phyloP scores from a whole-genome alignment of 768 basidiomycete species.

The Gloeopeniophorella convolvens region DNA sequence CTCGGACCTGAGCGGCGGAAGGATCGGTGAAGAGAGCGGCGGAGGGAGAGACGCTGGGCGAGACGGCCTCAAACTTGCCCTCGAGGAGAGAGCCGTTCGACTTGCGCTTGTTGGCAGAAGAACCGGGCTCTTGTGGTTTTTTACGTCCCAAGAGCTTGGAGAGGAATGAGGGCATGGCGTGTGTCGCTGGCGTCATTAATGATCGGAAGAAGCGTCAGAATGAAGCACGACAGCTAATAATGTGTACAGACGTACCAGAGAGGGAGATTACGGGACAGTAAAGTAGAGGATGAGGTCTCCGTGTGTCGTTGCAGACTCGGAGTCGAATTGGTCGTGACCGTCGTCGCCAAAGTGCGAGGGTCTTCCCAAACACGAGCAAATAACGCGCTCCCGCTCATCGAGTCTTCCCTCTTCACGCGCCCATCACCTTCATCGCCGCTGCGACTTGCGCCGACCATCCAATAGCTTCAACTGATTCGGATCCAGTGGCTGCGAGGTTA shows the following conservation, averaged over 20 bases:
- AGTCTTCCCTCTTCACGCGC: too few species aligned
- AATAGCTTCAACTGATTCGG: too few species aligned
- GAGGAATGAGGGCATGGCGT: constrained; percentile 57
- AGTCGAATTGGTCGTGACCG: constrained; percentile 2
- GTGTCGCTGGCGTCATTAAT: constrained; percentile 1
- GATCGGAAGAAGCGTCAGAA: constrained; percentile 2
- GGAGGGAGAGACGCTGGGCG: constrained; percentile 38
- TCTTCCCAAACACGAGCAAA: constrained; percentile 10
- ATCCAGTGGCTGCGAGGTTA: too few species aligned
- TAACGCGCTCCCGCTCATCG: constrained; percentile 12
- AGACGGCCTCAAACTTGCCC: constrained; percentile 69
- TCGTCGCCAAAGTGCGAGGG: background rate
- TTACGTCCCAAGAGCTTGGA: constrained; percentile 75
- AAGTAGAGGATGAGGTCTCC: background rate
- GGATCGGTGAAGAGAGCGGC: constrained; percentile 25
- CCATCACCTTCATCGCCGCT: too few species aligned
- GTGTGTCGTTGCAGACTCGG: background rate
- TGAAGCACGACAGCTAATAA: background rate
- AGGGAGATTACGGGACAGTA: background rate
- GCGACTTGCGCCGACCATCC: too few species aligned
- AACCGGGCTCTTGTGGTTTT: constrained; percentile 48
- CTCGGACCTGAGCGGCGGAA: constrained; percentile 29
- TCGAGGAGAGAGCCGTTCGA: constrained; percentile 50
- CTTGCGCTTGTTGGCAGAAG: constrained; percentile 32
- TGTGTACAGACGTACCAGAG: background rate